These are phyloP conservation scores for Arachis hypogaea DNA, from an alignment of 306 rosid species.

Conservation along the genomic window DNA sequence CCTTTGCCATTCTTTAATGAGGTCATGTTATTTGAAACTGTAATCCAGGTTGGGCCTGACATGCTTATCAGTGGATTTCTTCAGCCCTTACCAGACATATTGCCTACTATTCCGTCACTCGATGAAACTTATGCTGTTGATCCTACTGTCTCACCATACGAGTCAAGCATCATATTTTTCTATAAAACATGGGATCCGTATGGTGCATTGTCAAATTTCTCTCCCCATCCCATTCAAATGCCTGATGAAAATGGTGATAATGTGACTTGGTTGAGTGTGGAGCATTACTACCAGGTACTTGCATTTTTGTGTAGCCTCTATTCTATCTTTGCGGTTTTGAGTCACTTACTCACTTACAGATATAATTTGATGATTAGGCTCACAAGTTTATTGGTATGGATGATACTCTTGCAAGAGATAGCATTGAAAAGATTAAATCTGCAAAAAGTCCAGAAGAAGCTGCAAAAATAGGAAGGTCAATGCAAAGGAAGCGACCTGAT, in stretches of 20 bases:
- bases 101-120: slow-evolving; percentile 76
- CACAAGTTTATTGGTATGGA: slow-evolving; percentile 73
- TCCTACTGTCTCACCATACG: slow-evolving; percentile 78
- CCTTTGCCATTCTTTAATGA: slow-evolving; percentile 21
- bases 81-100: slow-evolving; percentile 76
- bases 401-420: slow-evolving; percentile 63
- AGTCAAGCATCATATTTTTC: slow-evolving; percentile 74
- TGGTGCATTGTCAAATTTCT: slow-evolving; percentile 89
- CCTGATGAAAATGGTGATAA: slow-evolving; percentile 65
- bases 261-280: slow-evolving; percentile 79
- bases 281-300: slow-evolving; percentile 94
- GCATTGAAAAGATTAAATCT: slow-evolving; percentile 72
- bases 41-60: slow-evolving; percentile 85
- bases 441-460: slow-evolving; percentile 94
- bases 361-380: slow-evolving; percentile 52
- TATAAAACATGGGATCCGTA: slow-evolving; percentile 92
- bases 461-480: slow-evolving; percentile 76
- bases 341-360: slow-evolving; percentile 25
- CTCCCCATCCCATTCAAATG: slow-evolving; percentile 85
- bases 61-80: slow-evolving; percentile 89
- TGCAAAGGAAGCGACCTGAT: slow-evolving; percentile 72
- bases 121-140: slow-evolving; percentile 83
- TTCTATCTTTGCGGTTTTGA: slow-evolving; percentile 15
- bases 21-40: slow-evolving; percentile 33
- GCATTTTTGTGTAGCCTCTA: slow-evolving; percentile 18